Percentiles rank a stretch among this genome's conserved stretches.
phyloP scores from a whole-genome alignment of 331 rosid species.

The Phaseolus coccineus region DNA sequence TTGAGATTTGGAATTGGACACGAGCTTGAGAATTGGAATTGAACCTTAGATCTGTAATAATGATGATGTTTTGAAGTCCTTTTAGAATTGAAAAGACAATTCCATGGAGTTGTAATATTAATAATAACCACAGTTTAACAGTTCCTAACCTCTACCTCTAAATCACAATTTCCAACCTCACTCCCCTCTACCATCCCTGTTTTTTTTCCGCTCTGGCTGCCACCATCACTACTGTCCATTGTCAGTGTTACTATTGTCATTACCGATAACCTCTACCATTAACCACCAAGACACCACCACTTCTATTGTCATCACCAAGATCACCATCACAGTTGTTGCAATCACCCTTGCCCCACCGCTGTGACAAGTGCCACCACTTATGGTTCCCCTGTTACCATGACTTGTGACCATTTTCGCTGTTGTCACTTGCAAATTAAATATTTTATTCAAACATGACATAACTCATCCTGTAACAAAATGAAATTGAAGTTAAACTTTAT shows the following conservation, averaged over 20 bases:
- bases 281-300: not conserved
- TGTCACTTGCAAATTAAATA: not conserved
- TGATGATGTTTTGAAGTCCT: not conserved
- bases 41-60: too few species aligned
- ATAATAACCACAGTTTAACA: not conserved
- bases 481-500: not conserved
- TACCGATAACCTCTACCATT: not conserved
- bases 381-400: not conserved
- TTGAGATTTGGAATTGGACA: not conserved
- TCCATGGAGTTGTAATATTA: not conserved
- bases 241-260: not conserved
- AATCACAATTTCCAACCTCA: not conserved
- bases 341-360: not conserved
- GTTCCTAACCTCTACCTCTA: not conserved
- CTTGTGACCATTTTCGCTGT: not conserved
- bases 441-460: not conserved
- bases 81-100: not conserved
- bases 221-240: not conserved
- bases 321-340: not conserved
- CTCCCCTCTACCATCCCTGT: not conserved
- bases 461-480: not conserved
- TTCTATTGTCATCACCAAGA: not conserved
- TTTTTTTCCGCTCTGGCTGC: not conserved
- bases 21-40: not conserved
- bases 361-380: not conserved